phyloP scores from a whole-genome alignment of 345 rosid species.

The Eucalyptus curtisii region DNA sequence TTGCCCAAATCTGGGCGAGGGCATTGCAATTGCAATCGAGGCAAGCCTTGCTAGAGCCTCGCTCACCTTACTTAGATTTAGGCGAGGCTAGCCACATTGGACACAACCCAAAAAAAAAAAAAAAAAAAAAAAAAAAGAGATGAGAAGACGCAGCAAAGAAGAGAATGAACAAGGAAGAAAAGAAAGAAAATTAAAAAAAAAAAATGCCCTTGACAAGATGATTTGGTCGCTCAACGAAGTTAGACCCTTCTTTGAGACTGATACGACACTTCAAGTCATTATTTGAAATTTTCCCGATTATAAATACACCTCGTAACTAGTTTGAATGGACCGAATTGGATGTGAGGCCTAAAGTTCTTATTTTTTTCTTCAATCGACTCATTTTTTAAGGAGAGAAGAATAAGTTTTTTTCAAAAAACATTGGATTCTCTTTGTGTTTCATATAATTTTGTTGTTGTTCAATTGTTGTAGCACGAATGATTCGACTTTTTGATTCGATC shows the following conservation, averaged over 20 bases:
- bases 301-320: background rate
- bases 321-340: background rate
- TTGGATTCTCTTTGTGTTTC: too few relatives aligned
- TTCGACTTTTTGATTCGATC: background rate
- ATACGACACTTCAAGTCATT: background rate
- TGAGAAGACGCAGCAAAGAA: background rate
- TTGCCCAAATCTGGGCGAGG: background rate
- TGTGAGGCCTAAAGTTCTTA: background rate
- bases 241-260: rapidly evolving
- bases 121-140: rapidly evolving
- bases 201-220: background rate
- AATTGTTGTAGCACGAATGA: background rate
- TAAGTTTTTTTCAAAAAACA: background rate
- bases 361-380: background rate
- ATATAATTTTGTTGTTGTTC: background rate
- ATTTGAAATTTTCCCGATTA: too few relatives aligned
- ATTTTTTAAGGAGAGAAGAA: background rate
- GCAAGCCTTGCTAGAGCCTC: background rate
- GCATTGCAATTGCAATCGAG: background rate
- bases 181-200: background rate
- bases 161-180: background rate
- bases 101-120: rapidly evolving
- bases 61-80: too few relatives aligned
- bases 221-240: background rate
- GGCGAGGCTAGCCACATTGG: too few relatives aligned